phyloP scores from a whole-genome alignment of 2,329 filamentous ascomycete genomes.

The Akanthomyces dipterigenus region DNA sequence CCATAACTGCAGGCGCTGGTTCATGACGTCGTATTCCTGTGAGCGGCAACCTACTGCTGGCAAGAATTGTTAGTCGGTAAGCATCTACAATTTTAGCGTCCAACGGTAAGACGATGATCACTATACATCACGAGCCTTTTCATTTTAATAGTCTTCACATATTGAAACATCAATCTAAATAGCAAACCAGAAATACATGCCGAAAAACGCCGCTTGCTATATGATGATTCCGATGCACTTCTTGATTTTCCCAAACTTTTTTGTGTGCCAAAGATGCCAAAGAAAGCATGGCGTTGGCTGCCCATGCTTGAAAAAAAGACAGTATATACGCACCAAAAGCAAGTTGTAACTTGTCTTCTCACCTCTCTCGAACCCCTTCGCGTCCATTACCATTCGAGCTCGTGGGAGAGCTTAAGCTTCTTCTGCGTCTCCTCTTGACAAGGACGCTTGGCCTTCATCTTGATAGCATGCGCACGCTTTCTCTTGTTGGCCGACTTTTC shows the following conservation, averaged over 20 bases:
- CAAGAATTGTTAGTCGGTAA: not conserved
- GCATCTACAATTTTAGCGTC: not conserved
- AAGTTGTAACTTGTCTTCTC: not conserved
- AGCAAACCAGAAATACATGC: constrained; percentile 7
- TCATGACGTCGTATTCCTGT: constrained; percentile 8
- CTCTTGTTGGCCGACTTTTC: constrained; percentile 50
- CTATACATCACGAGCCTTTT: not conserved
- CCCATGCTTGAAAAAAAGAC: not conserved
- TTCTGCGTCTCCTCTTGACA: constrained; percentile 45
- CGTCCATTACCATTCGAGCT: constrained; percentile 32
- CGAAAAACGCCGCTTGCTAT: constrained; percentile 12
- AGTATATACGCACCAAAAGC: not conserved
- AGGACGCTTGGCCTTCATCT: constrained; percentile 38
- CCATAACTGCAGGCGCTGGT: not conserved
- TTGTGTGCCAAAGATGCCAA: not conserved
- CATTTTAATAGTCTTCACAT: constrained; percentile 10
- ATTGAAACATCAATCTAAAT: constrained; percentile 2
- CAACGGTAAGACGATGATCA: not conserved
- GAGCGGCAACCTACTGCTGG: not conserved
- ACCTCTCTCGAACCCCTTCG: not conserved
- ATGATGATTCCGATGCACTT: constrained; percentile 8
- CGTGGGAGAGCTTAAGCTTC: constrained; percentile 36
- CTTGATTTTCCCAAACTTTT: not conserved
- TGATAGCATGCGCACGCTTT: constrained; percentile 43
- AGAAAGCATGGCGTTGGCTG: no score